These are phyloP conservation scores for Aspergillus wentii DNA, from an alignment of 495 filamentous ascomycete genomes.

Conservation along the genomic window DNA sequence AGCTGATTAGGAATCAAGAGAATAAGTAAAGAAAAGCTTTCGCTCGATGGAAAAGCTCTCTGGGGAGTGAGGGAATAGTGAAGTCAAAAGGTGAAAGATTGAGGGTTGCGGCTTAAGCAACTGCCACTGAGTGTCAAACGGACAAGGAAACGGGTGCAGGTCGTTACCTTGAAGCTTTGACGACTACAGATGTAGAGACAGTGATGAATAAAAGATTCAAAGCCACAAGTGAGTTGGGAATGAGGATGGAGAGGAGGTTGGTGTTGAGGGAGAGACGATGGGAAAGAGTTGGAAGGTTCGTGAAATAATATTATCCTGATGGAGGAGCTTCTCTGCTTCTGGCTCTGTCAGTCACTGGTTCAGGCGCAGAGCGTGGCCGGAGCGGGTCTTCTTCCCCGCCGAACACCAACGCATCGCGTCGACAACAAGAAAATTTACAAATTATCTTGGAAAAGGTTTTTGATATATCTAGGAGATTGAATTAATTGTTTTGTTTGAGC, in stretches of 20 bases:
- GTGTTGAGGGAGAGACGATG: constrained; percentile 14
- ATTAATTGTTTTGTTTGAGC: too few species aligned
- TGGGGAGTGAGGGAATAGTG: constrained; percentile 8
- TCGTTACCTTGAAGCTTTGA: constrained; percentile 32
- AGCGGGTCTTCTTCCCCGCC: constrained; percentile 27
- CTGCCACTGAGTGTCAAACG: constrained; percentile 24
- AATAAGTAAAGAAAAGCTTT: constrained; percentile 9
- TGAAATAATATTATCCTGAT: constrained; percentile 17
- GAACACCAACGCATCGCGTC: too few species aligned
- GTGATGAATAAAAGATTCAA: constrained; percentile 2
- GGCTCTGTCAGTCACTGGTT: constrained; percentile 1
- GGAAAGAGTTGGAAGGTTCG: constrained; percentile 25
- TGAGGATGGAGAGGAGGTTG: constrained; percentile 15
- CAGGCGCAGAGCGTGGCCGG: constrained; percentile 11
- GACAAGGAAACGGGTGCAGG: constrained; percentile 47
- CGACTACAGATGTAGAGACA: constrained; percentile 6
- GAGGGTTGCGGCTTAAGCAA: constrained; percentile 15
- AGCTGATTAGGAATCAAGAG: too few species aligned
- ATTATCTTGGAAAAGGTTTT: too few species aligned
- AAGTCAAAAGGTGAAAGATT: constrained; percentile 14
- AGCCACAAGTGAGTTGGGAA: constrained; percentile 9
- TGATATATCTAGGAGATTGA: too few species aligned
- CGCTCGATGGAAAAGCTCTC: constrained; percentile 10
- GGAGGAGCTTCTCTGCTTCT: constrained; percentile 6
- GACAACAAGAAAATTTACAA: too few species aligned